phyloP scores from a whole-genome alignment of 371 early-diverging fungal species.

The Apophysomyces sp. region DNA sequence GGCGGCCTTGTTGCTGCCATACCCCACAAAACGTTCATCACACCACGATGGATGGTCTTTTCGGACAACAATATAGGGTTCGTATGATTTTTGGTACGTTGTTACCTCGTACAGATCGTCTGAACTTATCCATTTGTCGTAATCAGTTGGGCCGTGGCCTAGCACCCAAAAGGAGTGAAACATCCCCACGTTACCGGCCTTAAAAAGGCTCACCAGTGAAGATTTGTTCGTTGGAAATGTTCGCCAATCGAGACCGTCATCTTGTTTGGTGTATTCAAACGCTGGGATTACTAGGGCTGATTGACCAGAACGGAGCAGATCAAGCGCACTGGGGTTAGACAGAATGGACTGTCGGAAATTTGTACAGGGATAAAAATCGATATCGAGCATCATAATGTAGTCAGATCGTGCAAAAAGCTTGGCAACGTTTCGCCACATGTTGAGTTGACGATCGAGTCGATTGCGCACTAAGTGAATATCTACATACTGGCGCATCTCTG shows the following conservation, averaged over 20 bases:
- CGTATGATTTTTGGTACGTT: conserved; percentile 55
- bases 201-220: conserved; percentile 27
- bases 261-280: conserved; percentile 54
- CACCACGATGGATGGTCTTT: conserved; percentile 60
- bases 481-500: conserved; percentile 49
- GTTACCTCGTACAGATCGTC: conserved; percentile 51
- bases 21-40: conserved; percentile 65
- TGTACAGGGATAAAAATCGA: conserved; percentile 61
- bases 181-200: conserved; percentile 44
- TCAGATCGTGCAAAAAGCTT: conserved; percentile 60
- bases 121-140: conserved; percentile 46
- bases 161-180: conserved; percentile 57
- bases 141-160: conserved; percentile 60
- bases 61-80: conserved; percentile 59
- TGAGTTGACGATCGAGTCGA: conserved; percentile 58
- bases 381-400: conserved; percentile 62
- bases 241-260: conserved; percentile 49
- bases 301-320: conserved; percentile 30
- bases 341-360: conserved; percentile 44
- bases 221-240: conserved; percentile 51
- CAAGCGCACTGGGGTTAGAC: conserved; percentile 34
- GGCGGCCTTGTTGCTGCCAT: conserved; percentile 69
- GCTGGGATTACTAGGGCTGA: conserved; percentile 59
- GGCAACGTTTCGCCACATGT: conserved; percentile 65
- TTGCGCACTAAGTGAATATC: conserved; percentile 62